Percentiles rank a stretch among this genome's conserved stretches.
These are phyloP conservation scores for Sideroxylon spinosum DNA, from an alignment of 179 eudicot genomes.

Conservation along the genomic window DNA sequence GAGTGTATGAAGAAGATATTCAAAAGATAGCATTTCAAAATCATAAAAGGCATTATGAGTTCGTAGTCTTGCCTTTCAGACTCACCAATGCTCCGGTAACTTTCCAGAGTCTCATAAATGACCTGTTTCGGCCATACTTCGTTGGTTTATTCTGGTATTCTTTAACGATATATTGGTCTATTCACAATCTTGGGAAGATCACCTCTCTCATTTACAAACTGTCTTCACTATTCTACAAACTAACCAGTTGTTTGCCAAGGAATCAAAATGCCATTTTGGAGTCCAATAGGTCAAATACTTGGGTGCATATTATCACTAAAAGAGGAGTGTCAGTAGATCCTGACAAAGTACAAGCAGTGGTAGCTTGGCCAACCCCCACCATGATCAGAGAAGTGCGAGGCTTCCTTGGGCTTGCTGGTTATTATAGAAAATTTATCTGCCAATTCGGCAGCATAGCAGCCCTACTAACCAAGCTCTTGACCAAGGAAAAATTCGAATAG, in stretches of 20 bases:
- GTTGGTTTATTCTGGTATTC: constrained; percentile 9
- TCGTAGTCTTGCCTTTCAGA: constrained; percentile 15
- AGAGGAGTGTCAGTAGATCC: not conserved
- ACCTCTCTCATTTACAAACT: not conserved
- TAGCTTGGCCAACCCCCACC: not conserved
- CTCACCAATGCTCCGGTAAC: constrained; percentile 14
- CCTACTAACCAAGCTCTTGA: constrained; percentile 2
- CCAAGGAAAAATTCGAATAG: not conserved
- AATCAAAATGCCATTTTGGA: constrained; percentile 12
- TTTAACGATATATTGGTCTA: constrained; percentile 17
- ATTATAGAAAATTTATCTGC: constrained; percentile 14
- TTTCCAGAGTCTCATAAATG: constrained; percentile 19
- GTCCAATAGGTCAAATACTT: not conserved
- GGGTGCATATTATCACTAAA: not conserved
- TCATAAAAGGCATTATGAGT: constrained; percentile 11
- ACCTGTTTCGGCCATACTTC: not conserved
- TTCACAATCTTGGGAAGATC: not conserved
- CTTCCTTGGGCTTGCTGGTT: not conserved
- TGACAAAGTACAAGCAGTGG: not conserved
- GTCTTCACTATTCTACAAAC: not conserved
- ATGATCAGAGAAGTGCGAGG: not conserved
- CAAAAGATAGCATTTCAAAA: constrained; percentile 18
- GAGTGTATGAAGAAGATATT: constrained; percentile 4
- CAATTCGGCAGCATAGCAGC: not conserved
- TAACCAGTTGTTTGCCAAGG: constrained; percentile 10